Conservation (phyloP, 1,284 basidiomycete species). For the Thecaphora thlaspeos region DNA sequence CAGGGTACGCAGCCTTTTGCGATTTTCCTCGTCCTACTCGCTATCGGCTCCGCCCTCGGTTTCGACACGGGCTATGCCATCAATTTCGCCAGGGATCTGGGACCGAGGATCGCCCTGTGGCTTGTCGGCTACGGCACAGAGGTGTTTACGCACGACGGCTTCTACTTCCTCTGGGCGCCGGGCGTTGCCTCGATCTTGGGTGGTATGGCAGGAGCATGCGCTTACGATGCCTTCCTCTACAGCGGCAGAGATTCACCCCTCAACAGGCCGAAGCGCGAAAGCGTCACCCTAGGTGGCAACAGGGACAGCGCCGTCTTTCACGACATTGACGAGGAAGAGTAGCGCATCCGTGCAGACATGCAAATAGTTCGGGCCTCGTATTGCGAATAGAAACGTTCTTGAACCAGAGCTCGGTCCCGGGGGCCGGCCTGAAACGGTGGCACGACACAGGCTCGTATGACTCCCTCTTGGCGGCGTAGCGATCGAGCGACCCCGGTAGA, state of each 20-base stretch:
- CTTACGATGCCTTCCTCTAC: conserved; percentile 58
- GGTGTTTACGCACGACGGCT: conserved; percentile 62
- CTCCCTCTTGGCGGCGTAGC: too few relatives aligned
- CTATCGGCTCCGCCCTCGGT: conserved; percentile 64
- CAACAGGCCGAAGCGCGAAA: conserved; percentile 23
- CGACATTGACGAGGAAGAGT: too few relatives aligned
- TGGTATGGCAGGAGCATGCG: conserved; percentile 50
- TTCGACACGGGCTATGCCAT: conserved; percentile 67
- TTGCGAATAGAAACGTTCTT: too few relatives aligned
- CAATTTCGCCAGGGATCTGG: conserved; percentile 69
- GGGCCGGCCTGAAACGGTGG: too few relatives aligned
- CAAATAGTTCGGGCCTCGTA: too few relatives aligned
- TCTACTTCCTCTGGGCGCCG: conserved; percentile 77
- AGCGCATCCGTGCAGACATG: too few relatives aligned
- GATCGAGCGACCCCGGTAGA: too few relatives aligned
- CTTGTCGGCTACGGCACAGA: conserved; percentile 66
- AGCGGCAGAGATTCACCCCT: conserved; percentile 55
- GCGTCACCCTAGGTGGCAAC: too few relatives aligned
- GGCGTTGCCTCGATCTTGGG: conserved; percentile 46
- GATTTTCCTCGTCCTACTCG: conserved; percentile 65
- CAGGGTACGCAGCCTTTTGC: conserved; percentile 64
- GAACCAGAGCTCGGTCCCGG: too few relatives aligned
- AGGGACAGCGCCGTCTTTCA: too few relatives aligned
- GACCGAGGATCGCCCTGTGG: conserved; percentile 66
- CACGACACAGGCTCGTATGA: too few relatives aligned